phyloP scores from a whole-genome alignment of 768 basidiomycete genomes.

The Pholiota conissans region DNA sequence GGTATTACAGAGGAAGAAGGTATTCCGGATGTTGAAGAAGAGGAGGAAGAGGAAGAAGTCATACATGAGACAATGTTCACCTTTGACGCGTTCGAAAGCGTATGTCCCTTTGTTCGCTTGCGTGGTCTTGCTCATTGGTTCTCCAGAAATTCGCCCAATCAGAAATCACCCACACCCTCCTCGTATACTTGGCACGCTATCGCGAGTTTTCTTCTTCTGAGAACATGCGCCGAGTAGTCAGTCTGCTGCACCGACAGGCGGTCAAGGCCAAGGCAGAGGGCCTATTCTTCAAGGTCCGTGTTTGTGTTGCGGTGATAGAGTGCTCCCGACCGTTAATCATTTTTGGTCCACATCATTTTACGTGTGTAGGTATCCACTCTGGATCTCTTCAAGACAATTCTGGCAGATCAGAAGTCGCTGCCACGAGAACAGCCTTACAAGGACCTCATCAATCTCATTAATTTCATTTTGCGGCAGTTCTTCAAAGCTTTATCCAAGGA shows the following conservation, averaged over 20 bases:
- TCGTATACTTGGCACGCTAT: slow-evolving; percentile 82
- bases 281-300: slow-evolving; percentile 87
- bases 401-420: slow-evolving; percentile 77
- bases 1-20: slow-evolving; percentile 58
- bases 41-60: slow-evolving; percentile 60
- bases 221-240: slow-evolving; percentile 87
- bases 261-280: slow-evolving; percentile 92
- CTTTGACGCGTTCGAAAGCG: slow-evolving; percentile 89
- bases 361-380: slow-evolving; percentile 78
- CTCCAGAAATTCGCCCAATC: slow-evolving; percentile 86
- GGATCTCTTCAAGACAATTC: slow-evolving; percentile 82
- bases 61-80: slow-evolving; percentile 87
- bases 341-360: slow-evolving; percentile 16
- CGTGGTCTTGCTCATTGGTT: background rate
- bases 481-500: slow-evolving; percentile 90
- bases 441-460: slow-evolving; percentile 83
- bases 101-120: slow-evolving; percentile 33
- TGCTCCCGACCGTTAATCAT: slow-evolving; percentile 8
- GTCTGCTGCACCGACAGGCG: slow-evolving; percentile 87
- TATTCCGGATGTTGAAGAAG: slow-evolving; percentile 70
- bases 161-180: slow-evolving; percentile 80
- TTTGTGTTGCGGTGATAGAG: slow-evolving; percentile 20
- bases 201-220: slow-evolving; percentile 78
- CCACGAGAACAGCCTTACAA: slow-evolving; percentile 79
- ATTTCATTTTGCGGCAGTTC: slow-evolving; percentile 87